phyloP scores from a whole-genome alignment of 495 filamentous ascomycete species.

The Neurospora hispaniola region DNA sequence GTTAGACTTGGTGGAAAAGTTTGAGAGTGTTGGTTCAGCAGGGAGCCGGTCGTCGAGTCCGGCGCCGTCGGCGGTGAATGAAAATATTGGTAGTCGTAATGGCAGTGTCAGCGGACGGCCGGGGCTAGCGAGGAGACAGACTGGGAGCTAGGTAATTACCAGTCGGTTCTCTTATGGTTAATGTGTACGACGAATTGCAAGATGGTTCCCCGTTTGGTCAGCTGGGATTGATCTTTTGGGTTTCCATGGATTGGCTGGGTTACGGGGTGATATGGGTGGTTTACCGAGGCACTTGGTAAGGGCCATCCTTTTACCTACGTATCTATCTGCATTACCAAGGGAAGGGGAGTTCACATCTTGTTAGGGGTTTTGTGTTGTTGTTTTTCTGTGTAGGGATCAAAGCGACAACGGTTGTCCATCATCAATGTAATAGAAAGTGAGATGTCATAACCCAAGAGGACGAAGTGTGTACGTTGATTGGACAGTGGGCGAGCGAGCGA shows the following conservation, averaged over 20 bases:
- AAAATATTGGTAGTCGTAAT: neutral
- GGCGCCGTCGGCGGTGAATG: neutral
- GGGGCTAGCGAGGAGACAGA: neutral
- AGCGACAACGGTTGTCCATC: neutral
- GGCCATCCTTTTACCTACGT: neutral
- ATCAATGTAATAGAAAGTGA: neutral
- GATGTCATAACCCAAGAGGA: neutral
- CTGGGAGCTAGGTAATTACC: neutral
- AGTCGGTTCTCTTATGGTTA: neutral
- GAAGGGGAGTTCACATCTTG: neutral
- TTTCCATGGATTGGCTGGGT: neutral
- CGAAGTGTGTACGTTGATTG: neutral
- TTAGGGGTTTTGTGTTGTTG: neutral
- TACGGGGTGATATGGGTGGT: neutral
- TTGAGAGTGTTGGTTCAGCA: constrained; percentile 22
- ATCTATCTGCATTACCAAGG: neutral
- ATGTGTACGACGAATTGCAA: neutral
- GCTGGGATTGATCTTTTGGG: neutral
- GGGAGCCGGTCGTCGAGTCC: constrained; percentile 25
- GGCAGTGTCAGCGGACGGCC: neutral
- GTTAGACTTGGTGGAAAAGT: constrained; percentile 37
- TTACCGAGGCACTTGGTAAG: neutral
- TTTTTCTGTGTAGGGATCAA: neutral
- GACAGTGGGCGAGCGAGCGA: neutral
- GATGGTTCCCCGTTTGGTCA: neutral